Evolutionary conservation across 169 alveolate genomes (phyloP), one percentile per base, ranked within the genome.

Genomic region (Cryptosporidium felis): DNA sequence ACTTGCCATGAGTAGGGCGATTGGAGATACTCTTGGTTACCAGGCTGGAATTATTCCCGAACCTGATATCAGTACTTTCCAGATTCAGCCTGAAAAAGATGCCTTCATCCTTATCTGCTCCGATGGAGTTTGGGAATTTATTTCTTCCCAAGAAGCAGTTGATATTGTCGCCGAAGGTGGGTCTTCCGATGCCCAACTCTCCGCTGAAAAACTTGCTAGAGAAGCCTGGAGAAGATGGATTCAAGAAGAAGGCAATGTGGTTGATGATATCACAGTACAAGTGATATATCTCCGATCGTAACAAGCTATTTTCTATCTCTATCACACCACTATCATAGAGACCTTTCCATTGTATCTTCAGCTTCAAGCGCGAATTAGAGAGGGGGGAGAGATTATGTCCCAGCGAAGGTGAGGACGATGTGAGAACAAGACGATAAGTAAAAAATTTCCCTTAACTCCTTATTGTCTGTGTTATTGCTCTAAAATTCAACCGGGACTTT

Each of bases 1-100:
- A 4, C 88, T 95, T 65, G 96, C 98, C 6, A 93, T 95, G 97
- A 91, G 95, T 32, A 90, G 98, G 56, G 93, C 97, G 47, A 88
- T 95, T 21, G 98, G 98, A 1, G 98, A 95, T 79, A 82, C 91
- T 44, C 81, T 94, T n/a, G 96, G 95, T 1, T 89, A 93, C 41
- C 82, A 91, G 30, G 93, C 93, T 6, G 98, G 98, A 2, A 96
- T 95, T 53, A 91, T 92, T 18, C 92, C 94, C 21, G 94, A 91
- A 5, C 98, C 98, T 5, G 92, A 89, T 41, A 38, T 63, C 9
- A 42, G 58, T 44, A 58, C 59, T 18, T 74, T 56, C 23, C 66
- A 74, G 32, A 74, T 74, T 38, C 85, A 56, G 23, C 85, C 85
- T n/a, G 91, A 82, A 34, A 92, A 88, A 44, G 93, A 92, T 45